Evolutionary conservation across 139 green algal species (phyloP), one percentile per base, ranked within the genome.

Genomic region (Chlorella vulgaris): DNA sequence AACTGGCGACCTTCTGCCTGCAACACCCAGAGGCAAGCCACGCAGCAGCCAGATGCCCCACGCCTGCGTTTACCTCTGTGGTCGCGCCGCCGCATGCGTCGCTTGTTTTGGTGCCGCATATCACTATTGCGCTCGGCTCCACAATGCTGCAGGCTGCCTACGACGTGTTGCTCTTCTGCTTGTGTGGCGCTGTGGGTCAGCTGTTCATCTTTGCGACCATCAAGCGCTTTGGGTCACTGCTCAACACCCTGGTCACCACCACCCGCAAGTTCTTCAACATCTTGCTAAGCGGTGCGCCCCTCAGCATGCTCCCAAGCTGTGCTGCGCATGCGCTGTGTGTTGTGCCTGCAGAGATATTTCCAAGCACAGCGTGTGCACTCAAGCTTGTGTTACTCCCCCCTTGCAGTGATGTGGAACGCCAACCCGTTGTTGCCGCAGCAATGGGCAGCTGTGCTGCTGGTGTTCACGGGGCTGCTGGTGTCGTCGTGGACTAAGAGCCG

Each of bases 191-290:
- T 0, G 81, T 98, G 33, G 97, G 95, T 22, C 96, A 99, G 90
- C 91, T 99, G 33, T 99, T 98, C 88, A 99, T 99, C 63, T 99
- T 99, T 83, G 89, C 91, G 77, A 98, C 94, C 35, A 98, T 99
- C 87, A 91, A 92, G 79, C 80, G 50, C 10, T 98, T 98, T 90
- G 97, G 97, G 10, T 91, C 91, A 15, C 84, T 99, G n/a, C 81
- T 90, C 40, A 96, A 94, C 84, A 98, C 94, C 0, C 88, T 98
- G 28, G 90, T 99, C 35, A 98, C 94, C 82, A 99, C 97, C 43
- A 99, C 97, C 22, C 90, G 96, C 68, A 99, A 99, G 91, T 99
- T 99, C 86, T 98, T 99, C 88, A 98, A 92, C 88, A 99, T 99
- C 78, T 82, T 99, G 81, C 82, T 97, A 28, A 95, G 87, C 5